Base-by-base conservation (phyloP, 2,329 filamentous ascomycete species). In the Aspergillus jensenii region DNA sequence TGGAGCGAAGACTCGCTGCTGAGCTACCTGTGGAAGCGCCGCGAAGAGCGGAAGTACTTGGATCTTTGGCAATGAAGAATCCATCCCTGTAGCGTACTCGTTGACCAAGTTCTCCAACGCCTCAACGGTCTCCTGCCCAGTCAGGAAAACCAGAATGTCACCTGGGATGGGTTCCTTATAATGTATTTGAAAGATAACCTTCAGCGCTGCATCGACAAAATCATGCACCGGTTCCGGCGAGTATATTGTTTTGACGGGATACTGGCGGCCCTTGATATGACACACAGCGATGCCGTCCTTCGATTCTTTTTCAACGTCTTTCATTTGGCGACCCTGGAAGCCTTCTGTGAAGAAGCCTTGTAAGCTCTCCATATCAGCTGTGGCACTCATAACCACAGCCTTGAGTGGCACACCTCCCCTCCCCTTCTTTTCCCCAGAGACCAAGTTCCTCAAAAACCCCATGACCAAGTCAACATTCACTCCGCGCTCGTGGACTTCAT, bases 401-500 rank as follows among this genome's bases (percentile, higher is more conserved):
- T 96, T 98, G 56, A 99, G 78, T 1, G 90, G 87, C 31, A 89
- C 78, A 5, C 89, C 90, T 7, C 88, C 87, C 4, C 89, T 85
- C 6, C 87, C 87, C 45, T 84, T 80, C 39, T 84, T 83, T 35
- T 73, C 73, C 4, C 75, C 76, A 25, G 81, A 79, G 1, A 95
- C 78, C 47, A 98, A 84, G 60, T 90, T 88, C 69, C 90, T 90
- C 61, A 99, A 72, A 63, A 99, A 98, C 0, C 95, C 95, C 25
- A 96, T 81, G 9, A 97, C 82, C 25, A 99, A 77, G 76, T 99
- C 95, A 7, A 97, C 93, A 71, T 98, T 96, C 21, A 98, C 85
- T 65, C 93, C 96, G 66, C 95, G 84, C 78, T 99, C 95, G 78
- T 99, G 95, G 12, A 99, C 95, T 74, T 99, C 95, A 75, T 99